These are phyloP conservation scores for Wallacemonas sp. DNA, from an alignment of 208 protist species.

Conservation along the genomic window DNA sequence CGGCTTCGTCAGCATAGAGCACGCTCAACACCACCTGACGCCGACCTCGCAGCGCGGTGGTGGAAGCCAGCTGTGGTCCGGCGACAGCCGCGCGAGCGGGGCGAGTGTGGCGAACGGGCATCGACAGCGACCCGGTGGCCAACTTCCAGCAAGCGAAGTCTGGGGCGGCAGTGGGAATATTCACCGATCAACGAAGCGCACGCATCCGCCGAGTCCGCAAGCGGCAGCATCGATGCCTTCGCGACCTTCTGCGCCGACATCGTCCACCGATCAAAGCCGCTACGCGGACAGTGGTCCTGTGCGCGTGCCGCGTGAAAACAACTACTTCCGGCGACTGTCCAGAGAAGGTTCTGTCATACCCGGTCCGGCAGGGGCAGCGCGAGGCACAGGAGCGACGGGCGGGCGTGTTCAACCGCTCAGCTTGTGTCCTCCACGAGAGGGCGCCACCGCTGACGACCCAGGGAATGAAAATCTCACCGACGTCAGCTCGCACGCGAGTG, in stretches of 20 bases:
- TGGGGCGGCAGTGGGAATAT: neutral
- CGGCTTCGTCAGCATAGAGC: slow-evolving; percentile 8
- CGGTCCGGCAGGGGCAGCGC: neutral
- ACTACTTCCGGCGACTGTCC: slow-evolving; percentile 1
- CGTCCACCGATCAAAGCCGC: neutral
- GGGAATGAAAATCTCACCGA: neutral
- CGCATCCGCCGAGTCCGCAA: neutral
- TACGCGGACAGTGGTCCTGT: neutral
- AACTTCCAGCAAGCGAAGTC: neutral
- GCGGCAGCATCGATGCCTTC: neutral
- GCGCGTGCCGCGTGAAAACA: slow-evolving; percentile 2
- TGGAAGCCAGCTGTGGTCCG: neutral
- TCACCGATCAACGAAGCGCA: neutral
- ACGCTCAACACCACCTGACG: slow-evolving; percentile 1
- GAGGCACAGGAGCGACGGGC: neutral
- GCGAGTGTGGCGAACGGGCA: slow-evolving; percentile 6
- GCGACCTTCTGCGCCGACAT: neutral
- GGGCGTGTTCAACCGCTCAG: neutral
- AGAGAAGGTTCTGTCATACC: neutral
- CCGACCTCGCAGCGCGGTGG: slow-evolving; percentile 5
- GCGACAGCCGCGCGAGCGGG: neutral
- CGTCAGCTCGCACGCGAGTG: neutral
- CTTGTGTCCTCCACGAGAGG: neutral
- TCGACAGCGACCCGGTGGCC: neutral
- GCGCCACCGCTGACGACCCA: neutral